Evolutionary conservation across 2,329 filamentous ascomycete species (phyloP).

Genomic region (Ascochyta rabiei): DNA sequence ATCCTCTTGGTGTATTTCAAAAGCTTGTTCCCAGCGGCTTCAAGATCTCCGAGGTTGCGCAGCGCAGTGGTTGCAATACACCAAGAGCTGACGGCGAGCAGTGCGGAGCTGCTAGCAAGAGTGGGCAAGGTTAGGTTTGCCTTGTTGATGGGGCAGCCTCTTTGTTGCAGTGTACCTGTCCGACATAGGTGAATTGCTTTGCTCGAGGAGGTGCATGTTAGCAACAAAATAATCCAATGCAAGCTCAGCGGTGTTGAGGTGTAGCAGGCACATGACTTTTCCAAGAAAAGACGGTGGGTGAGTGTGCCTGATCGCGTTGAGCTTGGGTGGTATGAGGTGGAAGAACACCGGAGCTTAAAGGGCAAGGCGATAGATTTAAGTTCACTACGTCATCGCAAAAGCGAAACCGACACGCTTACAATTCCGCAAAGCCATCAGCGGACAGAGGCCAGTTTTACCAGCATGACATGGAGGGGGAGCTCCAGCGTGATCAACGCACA

Average conservation of each 20-base stretch:
- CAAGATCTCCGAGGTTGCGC: conserved; percentile 30
- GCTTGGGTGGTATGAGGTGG: not conserved
- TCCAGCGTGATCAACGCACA: not conserved
- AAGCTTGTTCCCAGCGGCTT: conserved; percentile 34
- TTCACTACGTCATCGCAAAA: conserved; percentile 5
- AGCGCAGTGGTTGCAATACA: not conserved
- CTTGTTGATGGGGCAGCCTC: too few species aligned
- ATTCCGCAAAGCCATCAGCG: not conserved
- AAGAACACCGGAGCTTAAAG: not conserved
- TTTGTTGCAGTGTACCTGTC: too few species aligned
- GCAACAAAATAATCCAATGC: too few species aligned
- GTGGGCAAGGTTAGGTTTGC: too few species aligned
- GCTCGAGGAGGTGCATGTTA: too few species aligned
- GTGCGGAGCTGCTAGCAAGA: too few species aligned
- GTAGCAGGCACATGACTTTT: too few species aligned
- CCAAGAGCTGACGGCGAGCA: not conserved
- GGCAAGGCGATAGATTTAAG: not conserved
- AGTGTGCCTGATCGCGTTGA: too few species aligned
- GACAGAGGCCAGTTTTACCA: not conserved
- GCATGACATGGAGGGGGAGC: not conserved
- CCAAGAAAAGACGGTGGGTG: too few species aligned
- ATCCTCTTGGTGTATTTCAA: conserved; percentile 33
- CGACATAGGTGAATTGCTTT: too few species aligned
- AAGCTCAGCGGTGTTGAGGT: too few species aligned
- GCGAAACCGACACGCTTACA: conserved; percentile 6